Base-by-base conservation (phyloP, 495 filamentous ascomycete genomes). In the Talaromyces wortmannii region DNA sequence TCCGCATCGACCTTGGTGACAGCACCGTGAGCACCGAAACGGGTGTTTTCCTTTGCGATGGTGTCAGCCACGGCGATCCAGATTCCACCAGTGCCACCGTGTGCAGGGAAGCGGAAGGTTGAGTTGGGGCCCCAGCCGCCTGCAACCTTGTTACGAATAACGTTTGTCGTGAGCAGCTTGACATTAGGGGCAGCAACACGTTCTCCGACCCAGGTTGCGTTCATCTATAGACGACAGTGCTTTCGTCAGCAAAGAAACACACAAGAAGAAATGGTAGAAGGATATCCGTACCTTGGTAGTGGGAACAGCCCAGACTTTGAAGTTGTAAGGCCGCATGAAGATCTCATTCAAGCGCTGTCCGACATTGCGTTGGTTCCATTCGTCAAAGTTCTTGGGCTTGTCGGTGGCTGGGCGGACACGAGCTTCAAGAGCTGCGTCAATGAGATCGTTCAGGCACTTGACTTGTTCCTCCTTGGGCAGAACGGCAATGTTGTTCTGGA, bases 401-500 rank as follows among this genome's bases (percentile, higher is more conserved):
- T 83, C 89, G 75, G 82, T 92, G 57, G 89, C 68, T 2, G 36
- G 36, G 36, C 36, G 72, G 29, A 92, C 89, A 57, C 92, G 90
- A 55, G 79, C 80, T 66, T 91, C 90, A 57, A 98, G 63, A 48
- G 92, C 85, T 45, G 94, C 92, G 73, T 98, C 94, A 57, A 98
- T 96, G 81, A 98, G 85, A 59, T 92, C 92, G 61, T 96, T 90
- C 66, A 98, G 85, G 75, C 91, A 96, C 67, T 82, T 86, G 53
- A 96, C 90, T 72, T 97, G 90, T 62, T 98, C 92, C 50, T 95
- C 89, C 78, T 97, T 95, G 66, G 92, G 89, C 60, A 98, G 74
- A 89, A 97, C 91, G 62, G 92, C 92, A 69, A 98, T 92, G 80
- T 98, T 98, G 84, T 98, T 98, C 78, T 98, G 94, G 84, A 97